Evolutionary conservation across 257 asterid genomes (phyloP), one percentile per base, ranked within the genome.

Genomic region (Plantago major): DNA sequence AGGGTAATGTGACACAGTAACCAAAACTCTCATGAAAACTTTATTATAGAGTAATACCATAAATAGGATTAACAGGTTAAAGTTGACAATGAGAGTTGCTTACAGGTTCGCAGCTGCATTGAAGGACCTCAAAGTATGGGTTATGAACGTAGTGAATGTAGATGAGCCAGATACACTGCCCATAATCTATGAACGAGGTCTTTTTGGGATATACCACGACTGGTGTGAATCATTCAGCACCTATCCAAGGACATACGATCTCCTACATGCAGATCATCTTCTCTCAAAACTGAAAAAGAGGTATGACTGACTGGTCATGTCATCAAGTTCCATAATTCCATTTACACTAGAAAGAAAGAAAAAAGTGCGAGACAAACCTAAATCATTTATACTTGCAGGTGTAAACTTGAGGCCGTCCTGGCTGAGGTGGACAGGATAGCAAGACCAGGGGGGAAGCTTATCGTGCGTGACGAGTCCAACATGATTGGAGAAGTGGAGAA

Each of bases 181-280:
- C 43, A 80, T 90, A 46, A 84, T 90, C 64, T 90, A 81, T 7
- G 95, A 87, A 59, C 72, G 95, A 13, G 97, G 95, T 17, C 84
- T 90, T 54, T 78, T 87, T 10, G 96, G 97, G 22, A 87, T 90
- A 57, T 87, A 85, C 63, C 97, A 90, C 43, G 95, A 90, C 49
- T 90, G 97, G 97, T 87, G 97, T 19, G 97, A 90, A 76, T 84
- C 96, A 47, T 90, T 87, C 79, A 90, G 95, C 79, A 84, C 96
- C 9, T 90, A 90, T 61, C 97, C 97, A 9, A 78, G 95, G 65
- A 76, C 90, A 3, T 90, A 90, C 18, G 96, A 87, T 70, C 94
- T 90, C 63, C 78, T 90, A 33, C 93, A 87, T 58, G 96, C 96
- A 13, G 95, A 90, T 79, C 93, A 85, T 68, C 95, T 90, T 46